Conservation (phyloP, 208 protist species). For the Blastocrithidia nonstop region DNA sequence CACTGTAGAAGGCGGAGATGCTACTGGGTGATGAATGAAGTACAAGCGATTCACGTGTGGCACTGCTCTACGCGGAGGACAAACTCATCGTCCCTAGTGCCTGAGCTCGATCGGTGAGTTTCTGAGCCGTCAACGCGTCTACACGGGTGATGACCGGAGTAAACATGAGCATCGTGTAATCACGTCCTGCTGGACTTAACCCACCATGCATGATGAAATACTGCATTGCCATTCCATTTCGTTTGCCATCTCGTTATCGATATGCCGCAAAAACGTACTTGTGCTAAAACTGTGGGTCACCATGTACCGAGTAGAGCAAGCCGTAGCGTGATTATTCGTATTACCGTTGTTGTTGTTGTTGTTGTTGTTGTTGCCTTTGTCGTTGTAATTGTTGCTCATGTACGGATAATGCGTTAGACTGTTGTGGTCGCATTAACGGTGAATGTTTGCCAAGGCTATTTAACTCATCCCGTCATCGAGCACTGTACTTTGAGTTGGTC, state of each 20-base stretch:
- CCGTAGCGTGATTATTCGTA: background rate
- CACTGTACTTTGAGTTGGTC: background rate
- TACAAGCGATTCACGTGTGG: too few species aligned
- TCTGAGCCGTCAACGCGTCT: slow-evolving; percentile 3
- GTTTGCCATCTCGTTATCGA: slow-evolving; percentile 10
- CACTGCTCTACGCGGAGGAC: background rate
- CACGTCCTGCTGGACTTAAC: slow-evolving; percentile 15
- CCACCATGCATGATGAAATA: slow-evolving; percentile 76
- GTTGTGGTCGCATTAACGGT: too few species aligned
- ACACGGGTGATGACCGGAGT: slow-evolving; percentile 16
- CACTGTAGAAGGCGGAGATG: too few species aligned
- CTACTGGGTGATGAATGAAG: too few species aligned
- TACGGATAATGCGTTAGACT: too few species aligned
- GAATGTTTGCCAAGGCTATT: too few species aligned
- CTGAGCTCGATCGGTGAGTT: background rate
- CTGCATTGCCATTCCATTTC: slow-evolving; percentile 12
- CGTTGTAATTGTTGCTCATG: too few species aligned
- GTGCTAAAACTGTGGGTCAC: slow-evolving; percentile 45
- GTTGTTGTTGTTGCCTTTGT: background rate
- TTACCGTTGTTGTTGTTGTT: slow-evolving; percentile 6
- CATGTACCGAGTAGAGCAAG: slow-evolving; percentile 7
- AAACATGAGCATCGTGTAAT: slow-evolving; percentile 73
- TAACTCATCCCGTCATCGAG: background rate
- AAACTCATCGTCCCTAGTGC: slow-evolving; percentile 30
- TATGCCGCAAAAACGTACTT: slow-evolving; percentile 57